phyloP scores from a whole-genome alignment of 208 protist genomes.

The Naegleria lovaniensis region DNA sequence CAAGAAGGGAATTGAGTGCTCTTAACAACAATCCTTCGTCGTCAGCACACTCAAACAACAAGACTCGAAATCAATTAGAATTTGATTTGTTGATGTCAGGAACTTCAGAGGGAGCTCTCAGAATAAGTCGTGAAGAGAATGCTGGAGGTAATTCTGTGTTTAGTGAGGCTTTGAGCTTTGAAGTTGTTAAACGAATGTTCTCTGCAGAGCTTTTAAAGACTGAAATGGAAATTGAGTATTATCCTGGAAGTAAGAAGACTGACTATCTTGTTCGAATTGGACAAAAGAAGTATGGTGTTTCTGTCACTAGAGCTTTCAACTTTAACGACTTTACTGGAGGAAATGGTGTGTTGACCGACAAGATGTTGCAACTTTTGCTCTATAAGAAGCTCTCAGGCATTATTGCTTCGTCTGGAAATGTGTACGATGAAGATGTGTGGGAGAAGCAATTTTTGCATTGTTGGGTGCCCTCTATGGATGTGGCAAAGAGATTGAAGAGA shows the following conservation, averaged over 20 bases:
- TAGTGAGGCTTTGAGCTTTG: conserved; percentile 44
- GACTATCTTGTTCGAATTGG: conserved; percentile 44
- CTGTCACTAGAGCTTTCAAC: conserved; percentile 49
- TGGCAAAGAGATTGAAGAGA: conserved; percentile 35
- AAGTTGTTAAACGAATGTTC: conserved; percentile 39
- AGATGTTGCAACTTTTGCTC: conserved; percentile 39
- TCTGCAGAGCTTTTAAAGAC: conserved; percentile 39
- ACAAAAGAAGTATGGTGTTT: conserved; percentile 43
- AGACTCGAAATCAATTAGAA: background rate
- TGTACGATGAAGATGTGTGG: conserved; percentile 37
- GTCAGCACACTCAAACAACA: too few relatives aligned
- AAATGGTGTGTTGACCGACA: conserved; percentile 20
- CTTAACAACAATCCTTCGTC: background rate
- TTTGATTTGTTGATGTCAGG: background rate
- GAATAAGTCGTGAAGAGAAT: conserved; percentile 44
- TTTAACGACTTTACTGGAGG: conserved; percentile 20
- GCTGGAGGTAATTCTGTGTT: conserved; percentile 48
- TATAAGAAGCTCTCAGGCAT: conserved; percentile 52
- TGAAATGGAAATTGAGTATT: conserved; percentile 52
- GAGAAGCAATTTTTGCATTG: conserved; percentile 53
- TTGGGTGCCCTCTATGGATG: conserved; percentile 22
- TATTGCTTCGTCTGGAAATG: conserved; percentile 25
- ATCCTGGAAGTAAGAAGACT: conserved; percentile 44
- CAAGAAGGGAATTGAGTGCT: background rate
- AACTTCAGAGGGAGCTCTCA: background rate